Base-by-base conservation (phyloP, 1,284 basidiomycete genomes). In the Marasmius sp. region DNA sequence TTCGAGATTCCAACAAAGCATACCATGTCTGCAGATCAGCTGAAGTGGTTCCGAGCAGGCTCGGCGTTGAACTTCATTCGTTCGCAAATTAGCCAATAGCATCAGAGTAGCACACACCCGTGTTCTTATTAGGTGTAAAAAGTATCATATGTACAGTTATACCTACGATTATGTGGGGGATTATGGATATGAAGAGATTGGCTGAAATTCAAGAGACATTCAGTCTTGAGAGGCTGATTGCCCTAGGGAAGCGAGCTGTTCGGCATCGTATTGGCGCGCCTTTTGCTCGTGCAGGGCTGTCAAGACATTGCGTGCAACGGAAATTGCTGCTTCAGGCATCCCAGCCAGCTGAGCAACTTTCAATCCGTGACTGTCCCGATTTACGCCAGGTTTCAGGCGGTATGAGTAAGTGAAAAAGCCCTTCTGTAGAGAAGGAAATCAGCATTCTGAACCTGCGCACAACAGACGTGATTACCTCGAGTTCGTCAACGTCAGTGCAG, bases 261-360 rank as follows among this genome's bases (percentile, higher is more conserved):
- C 56, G 18, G 62, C 53, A 36, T 68, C 53, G 12, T 65, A 60
- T 11, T 50, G 59, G 43, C 39, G 47, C 20, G 47, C 43, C 18
- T 65, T 58, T 14, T 67, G 68, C 37, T 71, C 66, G 48, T 76
- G 68, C 50, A 68, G 63, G 41, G 68, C 63, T 50, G 68, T 61
- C 22, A 92, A 72, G 8, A 83, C 81, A 10, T 79, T 71, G 36
- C 74, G 73, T 0, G 93, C 93, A 14, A 92, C 77, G 1, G 72
- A 66, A 53, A 95, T 74, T 0, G 84, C 89, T 11, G 80, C 71
- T 3, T 78, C 67, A 0, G 96, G 97, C 80, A 98, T 86, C 3
- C 93, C 93, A 7, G 94, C 95, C 14, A 98, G 74, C 59, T 89
- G 85, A 6, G 96, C 96, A 16, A 97, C 94, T 72, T 95, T 93